Conservation (phyloP, 768 basidiomycete genomes). For the Boletus reticuloceps region DNA sequence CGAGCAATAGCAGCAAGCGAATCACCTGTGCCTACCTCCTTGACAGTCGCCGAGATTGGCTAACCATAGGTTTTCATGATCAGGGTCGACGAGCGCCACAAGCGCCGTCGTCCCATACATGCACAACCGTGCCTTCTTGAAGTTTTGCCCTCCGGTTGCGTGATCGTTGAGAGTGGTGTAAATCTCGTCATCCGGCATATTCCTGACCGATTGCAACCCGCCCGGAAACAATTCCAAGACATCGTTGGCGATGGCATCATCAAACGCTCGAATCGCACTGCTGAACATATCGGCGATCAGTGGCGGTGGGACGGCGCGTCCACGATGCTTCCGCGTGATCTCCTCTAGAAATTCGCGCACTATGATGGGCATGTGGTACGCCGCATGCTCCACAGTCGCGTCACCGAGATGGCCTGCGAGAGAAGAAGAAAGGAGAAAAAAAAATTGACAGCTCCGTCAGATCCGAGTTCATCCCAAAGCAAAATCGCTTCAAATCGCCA, state of each 20-base stretch:
- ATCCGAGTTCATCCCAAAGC: not conserved
- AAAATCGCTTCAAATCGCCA: not conserved
- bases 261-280: conserved; percentile 57
- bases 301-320: conserved; percentile 41
- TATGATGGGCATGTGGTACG: conserved; percentile 66
- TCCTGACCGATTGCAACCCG: conserved; percentile 47
- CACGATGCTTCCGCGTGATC: conserved; percentile 37
- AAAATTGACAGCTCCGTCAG: not conserved
- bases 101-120: conserved; percentile 82
- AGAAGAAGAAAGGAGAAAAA: not conserved
- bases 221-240: conserved; percentile 60
- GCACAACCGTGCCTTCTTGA: conserved; percentile 63
- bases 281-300: conserved; percentile 56
- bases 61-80: conserved; percentile 68
- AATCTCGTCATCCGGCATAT: conserved; percentile 56
- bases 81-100: conserved; percentile 69
- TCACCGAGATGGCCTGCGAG: conserved; percentile 64
- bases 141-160: conserved; percentile 53
- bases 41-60: conserved; percentile 82
- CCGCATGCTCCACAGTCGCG: conserved; percentile 66
- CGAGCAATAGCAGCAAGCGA: not conserved
- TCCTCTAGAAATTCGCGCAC: conserved; percentile 55
- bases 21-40: conserved; percentile 49
- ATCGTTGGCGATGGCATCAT: conserved; percentile 65
- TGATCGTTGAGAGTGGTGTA: conserved; percentile 64